Evolutionary conservation across 2,329 filamentous ascomycete species (phyloP), one percentile per base, ranked within the genome.

Genomic region (Thermothelomyces thermophilus): DNA sequence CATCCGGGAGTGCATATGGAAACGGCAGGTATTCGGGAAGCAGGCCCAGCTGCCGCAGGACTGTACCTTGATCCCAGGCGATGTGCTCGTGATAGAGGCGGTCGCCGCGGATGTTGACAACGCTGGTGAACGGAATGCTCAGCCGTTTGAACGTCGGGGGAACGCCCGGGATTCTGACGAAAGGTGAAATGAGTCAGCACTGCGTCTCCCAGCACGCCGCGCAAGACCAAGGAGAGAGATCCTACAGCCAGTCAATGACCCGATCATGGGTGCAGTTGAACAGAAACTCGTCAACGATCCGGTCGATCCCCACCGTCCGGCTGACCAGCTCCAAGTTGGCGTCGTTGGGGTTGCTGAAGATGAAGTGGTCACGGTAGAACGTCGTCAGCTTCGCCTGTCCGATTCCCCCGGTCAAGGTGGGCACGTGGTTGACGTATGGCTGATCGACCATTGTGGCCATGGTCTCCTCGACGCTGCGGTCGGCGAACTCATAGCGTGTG

Each of bases 391-490:
- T 68, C 2, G 70, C 68, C 16, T 86, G 75, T 0, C 86, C 86
- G 30, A 89, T 75, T 1, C 86, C 87, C 2, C 86, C 86, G 0
- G 82, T 83, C 54, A 82, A 73, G 0, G 84, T 88, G 0, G 85
- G 83, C 2, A 89, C 73, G 61, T 90, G 84, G 61, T 90, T 90
- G 1, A 90, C 86, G 60, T 90, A 89, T 1, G 86, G 86, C 63
- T 88, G 80, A 41, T 82, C 73, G 1, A 89, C 84, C 86, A 90
- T 90, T 0, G 86, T 90, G n/a, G 73, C 74, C 86, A 90, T 90
- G 0, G 86, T 90, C 56, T 80, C 77, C 54, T 80, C 80, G 0
- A 88, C 84, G 2, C 79, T 79, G 10, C 84, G 75, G 48, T 82
- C 79, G 1, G 66, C 79, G 62, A 90, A 90, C 62, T 90, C 84